These are phyloP conservation scores for Talaromyces stipitatus DNA, from an alignment of 495 filamentous ascomycete species.

Conservation along the genomic window DNA sequence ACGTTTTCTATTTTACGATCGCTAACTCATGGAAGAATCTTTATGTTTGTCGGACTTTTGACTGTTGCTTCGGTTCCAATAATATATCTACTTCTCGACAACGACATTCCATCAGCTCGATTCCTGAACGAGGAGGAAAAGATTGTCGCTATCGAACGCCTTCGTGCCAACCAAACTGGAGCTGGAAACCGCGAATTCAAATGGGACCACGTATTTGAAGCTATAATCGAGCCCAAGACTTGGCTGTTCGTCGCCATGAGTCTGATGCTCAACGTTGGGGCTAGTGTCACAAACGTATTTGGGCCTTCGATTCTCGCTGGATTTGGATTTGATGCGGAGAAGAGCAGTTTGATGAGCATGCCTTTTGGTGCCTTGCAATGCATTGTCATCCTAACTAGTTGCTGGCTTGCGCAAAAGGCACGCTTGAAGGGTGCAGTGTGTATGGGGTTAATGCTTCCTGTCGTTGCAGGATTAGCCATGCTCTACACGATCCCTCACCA, in stretches of 20 bases:
- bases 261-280: slow-evolving; percentile 54
- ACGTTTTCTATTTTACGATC: too few species aligned
- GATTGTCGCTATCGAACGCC: slow-evolving; percentile 50
- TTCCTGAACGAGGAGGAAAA: slow-evolving; percentile 55
- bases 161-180: slow-evolving; percentile 57
- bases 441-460: slow-evolving; percentile 41
- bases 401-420: slow-evolving; percentile 38
- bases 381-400: slow-evolving; percentile 31
- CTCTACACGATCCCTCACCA: slow-evolving; percentile 44
- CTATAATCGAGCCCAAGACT: slow-evolving; percentile 39
- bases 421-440: slow-evolving; percentile 44
- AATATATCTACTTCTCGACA: slow-evolving; percentile 37
- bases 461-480: slow-evolving; percentile 47
- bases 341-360: slow-evolving; percentile 42
- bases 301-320: slow-evolving; percentile 53
- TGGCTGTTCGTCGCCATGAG: slow-evolving; percentile 44
- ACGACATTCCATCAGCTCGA: slow-evolving; percentile 44
- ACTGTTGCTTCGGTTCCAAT: slow-evolving; percentile 37
- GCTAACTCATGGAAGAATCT: slow-evolving; percentile 22
- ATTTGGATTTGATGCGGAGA: slow-evolving; percentile 49
- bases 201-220: slow-evolving; percentile 35
- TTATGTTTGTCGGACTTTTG: slow-evolving; percentile 39
- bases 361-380: slow-evolving; percentile 41
- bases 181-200: slow-evolving; percentile 41
- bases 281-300: slow-evolving; percentile 51